A percentile compares a stretch with the other conserved stretches of the same genome.
These are phyloP conservation scores for Epichloe typhina DNA, from an alignment of 2,329 filamentous ascomycete species.

Conservation along the genomic window DNA sequence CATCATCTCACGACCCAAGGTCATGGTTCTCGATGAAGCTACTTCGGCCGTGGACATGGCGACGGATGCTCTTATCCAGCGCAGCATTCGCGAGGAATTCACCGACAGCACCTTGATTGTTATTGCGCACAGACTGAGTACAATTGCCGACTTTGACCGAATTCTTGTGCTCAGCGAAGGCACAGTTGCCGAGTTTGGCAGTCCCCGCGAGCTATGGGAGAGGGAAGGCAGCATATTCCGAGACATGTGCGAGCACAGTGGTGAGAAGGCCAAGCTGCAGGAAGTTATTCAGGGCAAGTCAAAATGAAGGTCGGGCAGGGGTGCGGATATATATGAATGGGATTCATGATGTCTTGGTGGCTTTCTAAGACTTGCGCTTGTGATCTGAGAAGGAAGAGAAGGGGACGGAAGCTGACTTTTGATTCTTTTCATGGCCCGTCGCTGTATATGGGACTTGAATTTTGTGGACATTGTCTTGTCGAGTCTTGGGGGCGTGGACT, in stretches of 20 bases:
- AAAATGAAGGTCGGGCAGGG: not conserved
- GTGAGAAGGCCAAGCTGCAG: slow-evolving; percentile 40
- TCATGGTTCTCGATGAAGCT: slow-evolving; percentile 72
- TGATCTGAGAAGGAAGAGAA: no score
- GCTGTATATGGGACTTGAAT: no score
- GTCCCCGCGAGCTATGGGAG: slow-evolving; percentile 48
- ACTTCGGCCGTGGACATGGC: slow-evolving; percentile 68
- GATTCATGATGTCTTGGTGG: not conserved
- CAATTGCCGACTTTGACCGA: slow-evolving; percentile 64
- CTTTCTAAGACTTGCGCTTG: not conserved
- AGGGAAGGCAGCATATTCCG: slow-evolving; percentile 40
- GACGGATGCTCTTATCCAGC: slow-evolving; percentile 62
- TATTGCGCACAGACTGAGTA: slow-evolving; percentile 64
- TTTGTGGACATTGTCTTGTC: no score
- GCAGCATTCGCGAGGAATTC: slow-evolving; percentile 60
- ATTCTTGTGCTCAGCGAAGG: slow-evolving; percentile 61
- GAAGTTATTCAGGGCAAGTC: slow-evolving; percentile 27
- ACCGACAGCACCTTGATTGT: slow-evolving; percentile 55
- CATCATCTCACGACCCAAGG: slow-evolving; percentile 57
- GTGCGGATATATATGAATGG: not conserved
- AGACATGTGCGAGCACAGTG: slow-evolving; percentile 50
- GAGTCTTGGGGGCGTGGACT: no score
- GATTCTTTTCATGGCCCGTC: no score
- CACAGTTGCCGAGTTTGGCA: slow-evolving; percentile 52
- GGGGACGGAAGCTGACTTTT: no score